Conservation (phyloP, 768 basidiomycete species). For the Sistotremastrum niveocremeum region DNA sequence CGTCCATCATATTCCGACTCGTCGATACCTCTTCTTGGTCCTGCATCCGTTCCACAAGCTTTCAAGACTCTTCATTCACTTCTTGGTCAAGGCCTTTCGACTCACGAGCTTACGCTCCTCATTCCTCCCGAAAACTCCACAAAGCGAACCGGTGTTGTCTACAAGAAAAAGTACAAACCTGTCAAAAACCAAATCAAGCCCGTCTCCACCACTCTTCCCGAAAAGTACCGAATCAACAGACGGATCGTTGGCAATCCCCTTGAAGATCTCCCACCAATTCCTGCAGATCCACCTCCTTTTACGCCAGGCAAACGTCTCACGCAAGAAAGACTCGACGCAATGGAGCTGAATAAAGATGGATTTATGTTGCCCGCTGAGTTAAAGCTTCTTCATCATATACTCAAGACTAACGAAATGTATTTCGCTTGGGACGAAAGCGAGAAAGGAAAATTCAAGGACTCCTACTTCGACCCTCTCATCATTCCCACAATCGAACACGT, state of each 20-base stretch:
- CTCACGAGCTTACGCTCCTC: too few species aligned
- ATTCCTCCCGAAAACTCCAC: too few species aligned
- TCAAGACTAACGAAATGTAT: slow-evolving; percentile 17
- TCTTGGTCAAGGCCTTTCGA: too few species aligned
- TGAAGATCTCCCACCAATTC: slow-evolving; percentile 3
- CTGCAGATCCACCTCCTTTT: slow-evolving; percentile 5
- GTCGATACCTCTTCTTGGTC: too few species aligned
- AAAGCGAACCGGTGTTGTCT: too few species aligned
- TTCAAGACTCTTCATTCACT: too few species aligned
- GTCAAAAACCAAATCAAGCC: slow-evolving; percentile 10
- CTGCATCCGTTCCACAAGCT: too few species aligned
- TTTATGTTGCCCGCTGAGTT: slow-evolving; percentile 23
- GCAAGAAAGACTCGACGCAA: slow-evolving; percentile 4
- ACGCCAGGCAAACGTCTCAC: slow-evolving; percentile 6
- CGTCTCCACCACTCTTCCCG: slow-evolving; percentile 9
- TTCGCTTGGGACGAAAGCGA: slow-evolving; percentile 29
- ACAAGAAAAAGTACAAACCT: slow-evolving; percentile 17
- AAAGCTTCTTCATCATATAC: slow-evolving; percentile 19
- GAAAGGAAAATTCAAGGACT: slow-evolving; percentile 16
- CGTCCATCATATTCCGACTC: too few species aligned
- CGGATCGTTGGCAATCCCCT: slow-evolving; percentile 9
- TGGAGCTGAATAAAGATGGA: slow-evolving; percentile 5
- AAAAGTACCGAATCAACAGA: slow-evolving; percentile 9
- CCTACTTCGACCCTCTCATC: slow-evolving; percentile 1
- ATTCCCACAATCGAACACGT: not conserved